These are phyloP conservation scores for Pichia pseudocactophila DNA, from an alignment of 805 yeast genomes.

Conservation along the genomic window DNA sequence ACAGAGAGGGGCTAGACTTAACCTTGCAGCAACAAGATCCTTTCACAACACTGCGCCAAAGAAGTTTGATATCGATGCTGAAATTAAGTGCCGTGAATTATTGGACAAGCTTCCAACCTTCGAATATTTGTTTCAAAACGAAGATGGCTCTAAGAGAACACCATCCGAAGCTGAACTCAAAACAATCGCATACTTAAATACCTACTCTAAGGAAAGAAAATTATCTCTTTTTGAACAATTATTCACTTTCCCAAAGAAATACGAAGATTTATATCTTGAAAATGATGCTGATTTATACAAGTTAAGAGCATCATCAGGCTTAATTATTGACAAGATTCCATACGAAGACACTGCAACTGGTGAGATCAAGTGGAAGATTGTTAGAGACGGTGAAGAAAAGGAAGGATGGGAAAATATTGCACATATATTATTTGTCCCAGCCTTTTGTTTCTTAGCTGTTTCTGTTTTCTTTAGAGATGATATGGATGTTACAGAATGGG, in stretches of 20 bases:
- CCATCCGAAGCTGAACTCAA: slow-evolving; percentile 67
- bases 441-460: slow-evolving; percentile 47
- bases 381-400: slow-evolving; percentile 57
- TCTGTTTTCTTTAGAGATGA: slow-evolving; percentile 43
- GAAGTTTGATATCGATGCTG: slow-evolving; percentile 25
- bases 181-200: slow-evolving; percentile 61
- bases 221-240: slow-evolving; percentile 38
- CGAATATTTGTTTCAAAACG: slow-evolving; percentile 58
- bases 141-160: slow-evolving; percentile 65
- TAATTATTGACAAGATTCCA: slow-evolving; percentile 76
- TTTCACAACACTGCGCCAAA: slow-evolving; percentile 9
- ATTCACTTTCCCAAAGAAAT: slow-evolving; percentile 41
- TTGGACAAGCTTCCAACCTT: slow-evolving; percentile 58
- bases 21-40: slow-evolving; percentile 4
- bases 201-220: slow-evolving; percentile 47
- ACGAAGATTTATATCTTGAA: slow-evolving; percentile 43
- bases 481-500: slow-evolving; percentile 60
- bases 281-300: slow-evolving; percentile 54
- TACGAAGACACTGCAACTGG: slow-evolving; percentile 74
- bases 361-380: slow-evolving; percentile 67
- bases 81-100: slow-evolving; percentile 52
- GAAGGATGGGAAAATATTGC: slow-evolving; percentile 83
- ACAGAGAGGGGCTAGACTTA: slow-evolving; percentile 1
- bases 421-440: slow-evolving; percentile 67
- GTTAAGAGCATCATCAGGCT: slow-evolving; percentile 49